These are phyloP conservation scores for Discostella pseudostelligera DNA, from an alignment of 108 stramenopile species.

Conservation along the genomic window DNA sequence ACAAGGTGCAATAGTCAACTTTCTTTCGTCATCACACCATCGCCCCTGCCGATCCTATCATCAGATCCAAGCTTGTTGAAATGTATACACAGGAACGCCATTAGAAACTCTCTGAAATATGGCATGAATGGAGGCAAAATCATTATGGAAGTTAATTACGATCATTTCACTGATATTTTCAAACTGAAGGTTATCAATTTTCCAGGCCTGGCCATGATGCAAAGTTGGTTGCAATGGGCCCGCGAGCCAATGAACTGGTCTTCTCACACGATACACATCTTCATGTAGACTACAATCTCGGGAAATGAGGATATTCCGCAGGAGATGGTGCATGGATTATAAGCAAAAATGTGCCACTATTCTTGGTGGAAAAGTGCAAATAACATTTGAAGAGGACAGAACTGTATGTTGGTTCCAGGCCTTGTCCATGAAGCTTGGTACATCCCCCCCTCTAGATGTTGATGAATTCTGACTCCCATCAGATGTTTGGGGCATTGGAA, in stretches of 20 bases:
- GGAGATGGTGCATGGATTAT: conserved; percentile 75
- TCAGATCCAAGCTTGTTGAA: conserved; percentile 51
- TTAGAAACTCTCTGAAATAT: conserved; percentile 66
- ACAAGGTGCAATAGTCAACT: conserved; percentile 16
- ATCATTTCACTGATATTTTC: conserved; percentile 20
- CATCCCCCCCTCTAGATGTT: conserved; percentile 21
- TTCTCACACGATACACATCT: conserved; percentile 46
- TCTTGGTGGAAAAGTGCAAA: conserved; percentile 42
- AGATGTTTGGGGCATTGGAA: conserved; percentile 48
- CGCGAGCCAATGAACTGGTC: conserved; percentile 39
- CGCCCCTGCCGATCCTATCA: conserved; percentile 48
- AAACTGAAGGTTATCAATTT: conserved; percentile 61
- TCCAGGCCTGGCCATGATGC: conserved; percentile 56
- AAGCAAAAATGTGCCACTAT: conserved; percentile 52
- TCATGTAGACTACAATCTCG: conserved; percentile 20
- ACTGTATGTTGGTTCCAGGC: conserved; percentile 49
- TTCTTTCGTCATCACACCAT: conserved; percentile 21
- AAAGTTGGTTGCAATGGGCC: conserved; percentile 41
- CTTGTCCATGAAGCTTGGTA: conserved; percentile 7
- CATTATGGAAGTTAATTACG: conserved; percentile 38
- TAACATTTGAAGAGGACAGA: conserved; percentile 42
- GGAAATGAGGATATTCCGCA: conserved; percentile 21
- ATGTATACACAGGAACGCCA: conserved; percentile 57
- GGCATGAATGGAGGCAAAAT: conserved; percentile 52
- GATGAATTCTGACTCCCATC: conserved; percentile 38